Evolutionary conservation across 192 early-diverging fungal species (phyloP).

Genomic region (Backusella psychrophila): DNA sequence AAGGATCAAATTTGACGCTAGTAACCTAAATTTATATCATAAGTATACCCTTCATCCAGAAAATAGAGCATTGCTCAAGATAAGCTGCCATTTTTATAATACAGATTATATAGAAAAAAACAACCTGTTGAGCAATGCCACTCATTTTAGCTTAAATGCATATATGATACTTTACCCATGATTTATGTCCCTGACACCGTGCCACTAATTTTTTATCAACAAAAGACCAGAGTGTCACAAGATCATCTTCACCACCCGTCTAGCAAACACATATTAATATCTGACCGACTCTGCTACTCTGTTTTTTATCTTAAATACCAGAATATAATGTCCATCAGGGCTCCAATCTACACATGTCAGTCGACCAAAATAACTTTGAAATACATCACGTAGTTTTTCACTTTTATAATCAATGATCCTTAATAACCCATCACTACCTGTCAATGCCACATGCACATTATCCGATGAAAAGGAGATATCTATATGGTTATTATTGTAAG

Average conservation of each 20-base stretch:
- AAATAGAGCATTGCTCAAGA: no score
- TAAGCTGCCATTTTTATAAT: no score
- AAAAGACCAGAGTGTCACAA: constrained; percentile 91
- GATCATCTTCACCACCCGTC: constrained; percentile 92
- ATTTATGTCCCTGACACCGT: constrained; percentile 88
- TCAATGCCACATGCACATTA: constrained; percentile 73
- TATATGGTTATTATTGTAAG: no score
- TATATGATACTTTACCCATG: constrained; percentile 62
- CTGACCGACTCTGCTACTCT: not conserved
- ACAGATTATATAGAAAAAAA: no score
- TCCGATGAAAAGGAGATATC: constrained; percentile 88
- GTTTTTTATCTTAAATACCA: constrained; percentile 35
- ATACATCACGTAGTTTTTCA: constrained; percentile 80
- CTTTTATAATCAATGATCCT: constrained; percentile 72
- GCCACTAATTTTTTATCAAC: constrained; percentile 76
- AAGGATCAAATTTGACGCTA: constrained; percentile 83
- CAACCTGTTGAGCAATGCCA: no score
- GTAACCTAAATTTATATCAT: constrained; percentile 35
- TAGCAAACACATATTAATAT: constrained; percentile 12
- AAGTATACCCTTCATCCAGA: no score
- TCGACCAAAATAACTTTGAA: constrained; percentile 82
- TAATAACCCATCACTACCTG: constrained; percentile 75
- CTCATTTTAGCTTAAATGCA: not conserved
- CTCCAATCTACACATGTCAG: constrained; percentile 91
- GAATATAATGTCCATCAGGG: constrained; percentile 78